Conservation (phyloP, 83 land plant species). For the Isoetes engelmannii region DNA sequence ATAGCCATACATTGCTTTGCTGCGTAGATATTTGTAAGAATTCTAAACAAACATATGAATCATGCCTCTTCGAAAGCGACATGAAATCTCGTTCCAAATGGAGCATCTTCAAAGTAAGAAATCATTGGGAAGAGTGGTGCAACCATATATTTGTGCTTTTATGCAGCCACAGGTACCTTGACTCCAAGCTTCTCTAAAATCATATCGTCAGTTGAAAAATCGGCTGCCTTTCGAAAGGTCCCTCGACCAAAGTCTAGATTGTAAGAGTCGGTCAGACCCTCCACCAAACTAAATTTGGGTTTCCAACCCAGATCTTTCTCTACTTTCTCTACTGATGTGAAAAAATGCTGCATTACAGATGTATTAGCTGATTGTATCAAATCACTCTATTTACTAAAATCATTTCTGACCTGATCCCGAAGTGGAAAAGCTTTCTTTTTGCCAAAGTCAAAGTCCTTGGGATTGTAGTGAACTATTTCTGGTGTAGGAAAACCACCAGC, state of each 20-base stretch:
- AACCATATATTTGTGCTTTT: conserved; percentile 6
- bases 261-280: conserved; percentile 88
- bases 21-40: no score
- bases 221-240: conserved; percentile 78
- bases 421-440: conserved; percentile 96
- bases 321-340: conserved; percentile 88
- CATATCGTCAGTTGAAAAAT: conserved; percentile 88
- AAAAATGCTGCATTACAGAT: conserved; percentile 68
- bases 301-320: conserved; percentile 62
- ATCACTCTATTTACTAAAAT: no score
- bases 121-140: background rate
- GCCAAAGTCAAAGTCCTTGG: conserved; percentile 97
- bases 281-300: conserved; percentile 79
- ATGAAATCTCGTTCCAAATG: no score
- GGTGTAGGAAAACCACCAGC: conserved; percentile 97
- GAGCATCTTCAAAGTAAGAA: no score
- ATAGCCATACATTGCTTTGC: no score
- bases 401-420: conserved; percentile 63
- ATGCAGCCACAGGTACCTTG: conserved; percentile 29
- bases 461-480: conserved; percentile 79
- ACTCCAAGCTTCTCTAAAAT: conserved; percentile 53
- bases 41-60: no score
- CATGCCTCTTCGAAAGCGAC: no score
- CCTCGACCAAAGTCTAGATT: conserved; percentile 91
- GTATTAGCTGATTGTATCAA: background rate